Conservation (phyloP, 2,329 filamentous ascomycete species). For the Bipolaris victoriae region DNA sequence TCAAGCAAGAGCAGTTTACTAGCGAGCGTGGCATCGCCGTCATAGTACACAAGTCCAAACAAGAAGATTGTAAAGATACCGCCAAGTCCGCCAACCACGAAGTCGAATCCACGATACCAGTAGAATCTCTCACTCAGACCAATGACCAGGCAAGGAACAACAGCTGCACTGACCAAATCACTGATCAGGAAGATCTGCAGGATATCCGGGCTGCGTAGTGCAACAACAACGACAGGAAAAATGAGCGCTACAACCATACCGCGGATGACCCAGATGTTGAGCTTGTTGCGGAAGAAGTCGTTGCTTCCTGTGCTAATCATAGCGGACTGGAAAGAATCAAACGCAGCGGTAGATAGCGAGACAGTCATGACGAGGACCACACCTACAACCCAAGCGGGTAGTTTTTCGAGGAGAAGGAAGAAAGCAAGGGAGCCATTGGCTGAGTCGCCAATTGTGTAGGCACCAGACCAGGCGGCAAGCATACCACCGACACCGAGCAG, state of each 20-base stretch:
- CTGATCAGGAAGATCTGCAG: constrained; percentile 84
- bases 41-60: constrained; percentile 80
- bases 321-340: constrained; percentile 80
- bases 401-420: constrained; percentile 73
- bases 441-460: constrained; percentile 67
- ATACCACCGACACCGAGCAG: constrained; percentile 76
- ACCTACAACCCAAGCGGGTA: constrained; percentile 82
- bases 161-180: constrained; percentile 77
- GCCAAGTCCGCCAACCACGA: constrained; percentile 77
- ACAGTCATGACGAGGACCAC: constrained; percentile 83
- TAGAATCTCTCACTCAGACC: constrained; percentile 69
- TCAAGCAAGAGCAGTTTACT: constrained; percentile 73
- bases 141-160: constrained; percentile 76
- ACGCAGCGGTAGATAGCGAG: constrained; percentile 75
- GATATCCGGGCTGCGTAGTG: constrained; percentile 74
- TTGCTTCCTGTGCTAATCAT: constrained; percentile 87
- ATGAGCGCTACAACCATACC: constrained; percentile 73
- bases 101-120: constrained; percentile 81
- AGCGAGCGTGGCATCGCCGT: constrained; percentile 67
- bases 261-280: constrained; percentile 77
- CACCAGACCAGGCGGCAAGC: constrained; percentile 78
- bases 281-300: constrained; percentile 81
- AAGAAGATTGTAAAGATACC: constrained; percentile 81
- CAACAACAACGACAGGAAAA: constrained; percentile 74
- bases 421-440: constrained; percentile 72